Percentiles rank a stretch among this genome's conserved stretches.
Conservation (phyloP, 345 rosid genomes). For the Gossypium bickii region DNA sequence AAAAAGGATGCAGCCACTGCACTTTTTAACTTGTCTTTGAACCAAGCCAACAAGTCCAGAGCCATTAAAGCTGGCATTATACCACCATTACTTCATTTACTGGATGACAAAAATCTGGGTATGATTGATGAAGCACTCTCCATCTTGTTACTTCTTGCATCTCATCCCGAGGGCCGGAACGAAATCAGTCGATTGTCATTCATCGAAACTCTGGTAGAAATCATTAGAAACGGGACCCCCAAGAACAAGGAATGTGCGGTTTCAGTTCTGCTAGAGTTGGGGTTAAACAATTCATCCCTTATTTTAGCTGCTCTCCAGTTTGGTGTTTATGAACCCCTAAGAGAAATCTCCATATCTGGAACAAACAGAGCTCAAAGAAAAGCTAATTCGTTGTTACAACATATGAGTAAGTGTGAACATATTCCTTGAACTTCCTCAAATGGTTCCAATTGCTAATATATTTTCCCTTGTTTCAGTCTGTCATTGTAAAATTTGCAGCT, state of each 20-base stretch:
- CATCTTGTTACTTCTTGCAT: constrained; percentile 46
- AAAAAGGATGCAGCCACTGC: constrained; percentile 74
- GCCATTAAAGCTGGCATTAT: constrained; percentile 54
- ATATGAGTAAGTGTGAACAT: constrained; percentile 57
- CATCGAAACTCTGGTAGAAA: constrained; percentile 45
- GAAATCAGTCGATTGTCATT: constrained; percentile 39
- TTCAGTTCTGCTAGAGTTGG: constrained; percentile 51
- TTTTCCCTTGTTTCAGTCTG: background rate
- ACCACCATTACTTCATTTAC: constrained; percentile 39
- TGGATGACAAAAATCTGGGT: constrained; percentile 41
- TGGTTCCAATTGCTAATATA: background rate
- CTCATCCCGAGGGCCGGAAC: constrained; percentile 39
- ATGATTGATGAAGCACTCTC: constrained; percentile 68
- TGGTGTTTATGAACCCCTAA: constrained; percentile 49
- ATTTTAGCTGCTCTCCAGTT: constrained; percentile 47
- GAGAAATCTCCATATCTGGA: constrained; percentile 42
- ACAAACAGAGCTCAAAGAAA: constrained; percentile 59
- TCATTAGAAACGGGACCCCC: constrained; percentile 46
- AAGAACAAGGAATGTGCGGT: constrained; percentile 64
- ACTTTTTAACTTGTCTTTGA: constrained; percentile 51
- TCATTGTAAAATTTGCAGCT: background rate
- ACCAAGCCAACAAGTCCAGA: constrained; percentile 49
- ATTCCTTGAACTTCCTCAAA: constrained; percentile 27
- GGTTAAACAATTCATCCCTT: constrained; percentile 36
- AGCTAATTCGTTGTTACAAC: constrained; percentile 54